A percentile compares a stretch with the other conserved stretches of the same genome.
phyloP scores from a whole-genome alignment of 163 green algal genomes.

The Dunaliella salina region DNA sequence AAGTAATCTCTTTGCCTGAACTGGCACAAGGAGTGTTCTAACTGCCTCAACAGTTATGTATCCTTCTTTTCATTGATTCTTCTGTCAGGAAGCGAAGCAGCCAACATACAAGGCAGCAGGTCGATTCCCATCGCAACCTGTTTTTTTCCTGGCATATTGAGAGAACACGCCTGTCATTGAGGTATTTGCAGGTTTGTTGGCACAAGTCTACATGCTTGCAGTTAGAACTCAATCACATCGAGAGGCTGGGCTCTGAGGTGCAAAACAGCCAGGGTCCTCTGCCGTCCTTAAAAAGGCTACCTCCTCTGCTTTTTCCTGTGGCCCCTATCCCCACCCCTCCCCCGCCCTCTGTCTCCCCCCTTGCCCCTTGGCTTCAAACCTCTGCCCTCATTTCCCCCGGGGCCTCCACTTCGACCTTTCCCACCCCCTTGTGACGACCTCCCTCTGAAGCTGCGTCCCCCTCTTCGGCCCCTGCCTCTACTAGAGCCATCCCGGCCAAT shows the following conservation, averaged over 20 bases:
- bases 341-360: neutral
- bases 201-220: neutral
- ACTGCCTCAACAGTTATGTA: too few species aligned
- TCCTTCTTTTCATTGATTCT: too few species aligned
- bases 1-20: too few species aligned
- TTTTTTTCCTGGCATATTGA: too few species aligned
- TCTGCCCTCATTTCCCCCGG: conserved; percentile 5
- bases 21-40: too few species aligned
- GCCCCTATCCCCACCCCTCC: neutral
- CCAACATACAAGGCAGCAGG: too few species aligned
- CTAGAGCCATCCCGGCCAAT: conserved; percentile 16
- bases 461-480: conserved; percentile 3
- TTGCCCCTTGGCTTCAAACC: conserved; percentile 2
- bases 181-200: neutral
- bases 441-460: neutral
- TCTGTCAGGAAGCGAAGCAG: too few species aligned
- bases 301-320: neutral
- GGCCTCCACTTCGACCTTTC: neutral
- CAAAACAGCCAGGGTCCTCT: neutral
- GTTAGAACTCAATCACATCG: neutral
- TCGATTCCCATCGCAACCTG: too few species aligned
- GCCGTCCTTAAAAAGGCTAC: neutral
- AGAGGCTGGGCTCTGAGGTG: neutral
- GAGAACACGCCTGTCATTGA: neutral
- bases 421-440: neutral